Evolutionary conservation across 805 yeast species (phyloP), one percentile per base, ranked within the genome.

Genomic region (Ogataea wickerhamii): DNA sequence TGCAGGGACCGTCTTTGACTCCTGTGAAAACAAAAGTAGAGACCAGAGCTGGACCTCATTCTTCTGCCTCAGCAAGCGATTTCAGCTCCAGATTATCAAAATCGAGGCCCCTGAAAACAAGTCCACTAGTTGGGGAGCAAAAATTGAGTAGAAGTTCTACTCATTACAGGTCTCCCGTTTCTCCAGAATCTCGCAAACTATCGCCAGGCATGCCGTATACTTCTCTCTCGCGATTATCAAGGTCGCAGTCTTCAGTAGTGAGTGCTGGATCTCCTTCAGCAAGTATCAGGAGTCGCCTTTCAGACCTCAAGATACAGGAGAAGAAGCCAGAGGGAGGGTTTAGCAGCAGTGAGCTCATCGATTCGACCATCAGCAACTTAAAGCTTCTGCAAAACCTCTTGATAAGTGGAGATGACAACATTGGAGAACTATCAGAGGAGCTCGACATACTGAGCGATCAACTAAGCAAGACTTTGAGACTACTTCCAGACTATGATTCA

Each of bases 401-500:
- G 22, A 31, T 35, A 13, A 43, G 37, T 4, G 41, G 34, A 12
- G 40, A 28, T 4, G 18, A 24, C 11, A 20, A 33, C 7, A 16
- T 16, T 7, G 12, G 10, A 8, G 37, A 18, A 13, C 11, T 18
- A 17, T n/a, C 20, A 5, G 28, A 23, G 10, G 26, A 35, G 13
- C 23, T 38, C 18, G 41, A 31, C 8, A 16, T 5, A n/a, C 26
- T 51, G 21, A 25, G 31, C 12, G 26, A n/a, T 10, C 48, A 48
- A 31, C 20, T 51, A 32, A 41, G 38, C 16, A 47, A 32, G 22
- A 45, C 49, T 2, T 17, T 43, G 32, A 45, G 38, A 31, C 19
- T 48, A 34, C 21, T 51, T n/a, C 56, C 56, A 3, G 43, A 36
- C n/a, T 49, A 46, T 24, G 51, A 45, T 20, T 44, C 39, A 4